A percentile compares a stretch with the other conserved stretches of the same genome.
Evolutionary conservation across 2,329 filamentous ascomycete species (phyloP).

Genomic region (Trichoderma sp.): DNA sequence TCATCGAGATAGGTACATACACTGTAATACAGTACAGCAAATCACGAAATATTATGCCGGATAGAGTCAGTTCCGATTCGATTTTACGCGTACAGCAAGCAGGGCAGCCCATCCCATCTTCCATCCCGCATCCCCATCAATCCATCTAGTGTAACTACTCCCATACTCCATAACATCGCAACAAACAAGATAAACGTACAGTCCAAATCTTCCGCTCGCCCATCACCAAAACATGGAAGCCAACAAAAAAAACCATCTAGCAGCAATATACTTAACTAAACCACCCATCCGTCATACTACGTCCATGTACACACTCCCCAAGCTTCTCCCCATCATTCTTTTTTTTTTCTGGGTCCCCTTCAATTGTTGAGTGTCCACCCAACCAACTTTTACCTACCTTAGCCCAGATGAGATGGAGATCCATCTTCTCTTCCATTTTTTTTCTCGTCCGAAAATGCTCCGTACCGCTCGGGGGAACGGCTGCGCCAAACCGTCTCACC

Average conservation of each 20-base stretch:
- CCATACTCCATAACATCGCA: neutral
- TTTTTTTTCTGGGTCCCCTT: constrained; percentile 22
- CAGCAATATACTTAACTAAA: neutral
- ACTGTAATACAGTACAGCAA: neutral
- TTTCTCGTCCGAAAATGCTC: neutral
- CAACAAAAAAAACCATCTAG: neutral
- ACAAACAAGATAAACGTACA: neutral
- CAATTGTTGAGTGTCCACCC: constrained; percentile 33
- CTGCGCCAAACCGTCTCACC: neutral
- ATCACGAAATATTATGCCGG: neutral
- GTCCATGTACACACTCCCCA: neutral
- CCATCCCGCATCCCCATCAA: neutral
- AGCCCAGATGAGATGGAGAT: neutral
- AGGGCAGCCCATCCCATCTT: neutral
- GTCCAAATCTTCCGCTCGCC: neutral
- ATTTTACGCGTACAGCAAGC: neutral
- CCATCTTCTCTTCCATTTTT: neutral
- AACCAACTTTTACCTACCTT: constrained; percentile 1
- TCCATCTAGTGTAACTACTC: neutral
- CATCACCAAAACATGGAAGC: neutral
- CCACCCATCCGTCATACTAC: neutral
- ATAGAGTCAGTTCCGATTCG: neutral
- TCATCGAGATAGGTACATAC: neutral
- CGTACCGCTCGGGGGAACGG: constrained; percentile 6
- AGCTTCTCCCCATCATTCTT: constrained; percentile 4